Evolutionary conservation across 2,329 filamentous ascomycete genomes (phyloP).

Genomic region (Pseudogymnoascus verrucosus): DNA sequence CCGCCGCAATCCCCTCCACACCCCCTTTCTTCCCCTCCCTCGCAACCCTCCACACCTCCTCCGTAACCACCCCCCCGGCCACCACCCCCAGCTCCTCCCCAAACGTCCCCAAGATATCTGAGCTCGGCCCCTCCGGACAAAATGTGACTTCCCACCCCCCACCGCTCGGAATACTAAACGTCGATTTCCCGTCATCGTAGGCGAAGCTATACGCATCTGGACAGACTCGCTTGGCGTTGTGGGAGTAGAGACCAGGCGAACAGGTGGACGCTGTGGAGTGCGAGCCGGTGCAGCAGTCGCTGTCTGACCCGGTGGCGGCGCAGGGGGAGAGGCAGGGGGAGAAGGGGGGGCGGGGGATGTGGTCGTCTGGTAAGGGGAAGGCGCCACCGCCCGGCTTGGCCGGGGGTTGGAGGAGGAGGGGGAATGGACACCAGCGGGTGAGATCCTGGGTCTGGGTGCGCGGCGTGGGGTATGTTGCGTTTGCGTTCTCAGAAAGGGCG

Average conservation of each 20-base stretch:
- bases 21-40: not conserved
- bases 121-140: conserved; percentile 58
- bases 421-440: conserved; percentile 68
- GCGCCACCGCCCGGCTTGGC: conserved; percentile 64
- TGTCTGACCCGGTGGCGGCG: conserved; percentile 54
- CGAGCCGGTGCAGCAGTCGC: conserved; percentile 68
- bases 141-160: conserved; percentile 74
- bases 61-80: conserved; percentile 32
- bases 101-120: conserved; percentile 48
- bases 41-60: conserved; percentile 22
- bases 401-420: conserved; percentile 61
- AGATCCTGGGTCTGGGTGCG: conserved; percentile 42
- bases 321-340: conserved; percentile 74
- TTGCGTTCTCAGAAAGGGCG: conserved; percentile 49
- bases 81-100: conserved; percentile 39
- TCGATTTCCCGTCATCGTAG: conserved; percentile 50
- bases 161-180: conserved; percentile 56
- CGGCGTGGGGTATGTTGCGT: conserved; percentile 63
- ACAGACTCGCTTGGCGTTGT: conserved; percentile 64
- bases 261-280: conserved; percentile 58
- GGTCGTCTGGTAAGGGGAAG: conserved; percentile 73
- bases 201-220: conserved; percentile 80
- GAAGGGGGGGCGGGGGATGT: conserved; percentile 61
- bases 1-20: not conserved
- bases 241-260: conserved; percentile 59